Conservation (phyloP, 345 rosid genomes). For the Trapa bicornis region DNA sequence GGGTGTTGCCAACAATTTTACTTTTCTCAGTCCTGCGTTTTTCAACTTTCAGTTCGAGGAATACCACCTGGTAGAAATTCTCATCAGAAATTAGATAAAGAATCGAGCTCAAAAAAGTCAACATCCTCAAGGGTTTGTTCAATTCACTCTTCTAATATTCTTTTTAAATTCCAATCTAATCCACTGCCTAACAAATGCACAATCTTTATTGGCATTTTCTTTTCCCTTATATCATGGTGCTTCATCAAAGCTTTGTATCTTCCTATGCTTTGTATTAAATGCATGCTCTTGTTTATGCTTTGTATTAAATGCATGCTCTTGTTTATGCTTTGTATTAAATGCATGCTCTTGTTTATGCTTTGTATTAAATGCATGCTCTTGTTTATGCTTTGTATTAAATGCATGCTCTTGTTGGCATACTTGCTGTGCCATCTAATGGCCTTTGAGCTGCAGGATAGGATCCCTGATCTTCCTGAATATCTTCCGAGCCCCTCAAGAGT, state of each 20-base stretch:
- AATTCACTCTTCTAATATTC: neutral
- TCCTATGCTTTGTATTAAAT: neutral
- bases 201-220: neutral
- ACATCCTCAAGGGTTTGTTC: slow-evolving; percentile 36
- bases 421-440: neutral
- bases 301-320: neutral
- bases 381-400: neutral
- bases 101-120: slow-evolving; percentile 24
- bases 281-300: neutral
- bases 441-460: slow-evolving; percentile 21
- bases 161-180: neutral
- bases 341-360: neutral
- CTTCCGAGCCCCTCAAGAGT: slow-evolving; percentile 34
- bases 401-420: neutral
- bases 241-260: neutral
- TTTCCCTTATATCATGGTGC: neutral
- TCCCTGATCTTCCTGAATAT: slow-evolving; percentile 21
- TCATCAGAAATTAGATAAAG: slow-evolving; percentile 33
- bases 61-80: slow-evolving; percentile 22
- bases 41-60: slow-evolving; percentile 37
- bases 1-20: neutral
- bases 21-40: neutral
- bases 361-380: neutral
- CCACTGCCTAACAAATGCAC: neutral
- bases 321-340: neutral